phyloP scores from a whole-genome alignment of 108 stramenopile species.

The Epipyxis sp. region DNA sequence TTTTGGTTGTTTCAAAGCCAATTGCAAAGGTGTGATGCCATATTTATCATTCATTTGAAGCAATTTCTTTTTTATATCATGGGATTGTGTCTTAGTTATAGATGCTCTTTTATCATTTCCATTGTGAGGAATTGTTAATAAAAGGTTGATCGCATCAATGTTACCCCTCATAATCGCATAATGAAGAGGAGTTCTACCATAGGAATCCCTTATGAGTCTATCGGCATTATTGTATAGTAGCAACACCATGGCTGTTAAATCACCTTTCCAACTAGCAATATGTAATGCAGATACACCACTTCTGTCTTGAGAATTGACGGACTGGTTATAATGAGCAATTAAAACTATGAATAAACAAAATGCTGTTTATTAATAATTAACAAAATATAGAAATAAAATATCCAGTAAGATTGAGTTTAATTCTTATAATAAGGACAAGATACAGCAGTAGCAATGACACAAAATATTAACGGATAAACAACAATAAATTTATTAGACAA shows the following conservation, averaged over 20 bases:
- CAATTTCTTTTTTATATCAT: no score
- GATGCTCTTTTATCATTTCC: no score
- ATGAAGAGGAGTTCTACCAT: background rate
- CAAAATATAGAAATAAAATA: background rate
- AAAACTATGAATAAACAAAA: background rate
- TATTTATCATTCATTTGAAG: no score
- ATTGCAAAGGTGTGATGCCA: no score
- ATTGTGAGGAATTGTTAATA: no score
- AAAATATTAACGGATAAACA: background rate
- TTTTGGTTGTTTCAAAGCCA: no score
- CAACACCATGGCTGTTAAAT: background rate
- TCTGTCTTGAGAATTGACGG: background rate
- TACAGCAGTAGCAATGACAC: background rate
- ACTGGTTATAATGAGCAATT: background rate
- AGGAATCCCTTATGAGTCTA: background rate
- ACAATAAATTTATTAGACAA: no score
- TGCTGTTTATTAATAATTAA: background rate
- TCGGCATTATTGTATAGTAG: slow-evolving; percentile 6
- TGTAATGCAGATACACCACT: background rate
- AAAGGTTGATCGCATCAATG: no score
- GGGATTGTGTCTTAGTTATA: no score
- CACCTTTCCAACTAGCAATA: background rate
- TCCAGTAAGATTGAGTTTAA: background rate
- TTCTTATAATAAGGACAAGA: background rate
- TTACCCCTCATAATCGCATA: background rate